Conservation (phyloP, 768 basidiomycete genomes). For the Kwoniella bestiolae region DNA sequence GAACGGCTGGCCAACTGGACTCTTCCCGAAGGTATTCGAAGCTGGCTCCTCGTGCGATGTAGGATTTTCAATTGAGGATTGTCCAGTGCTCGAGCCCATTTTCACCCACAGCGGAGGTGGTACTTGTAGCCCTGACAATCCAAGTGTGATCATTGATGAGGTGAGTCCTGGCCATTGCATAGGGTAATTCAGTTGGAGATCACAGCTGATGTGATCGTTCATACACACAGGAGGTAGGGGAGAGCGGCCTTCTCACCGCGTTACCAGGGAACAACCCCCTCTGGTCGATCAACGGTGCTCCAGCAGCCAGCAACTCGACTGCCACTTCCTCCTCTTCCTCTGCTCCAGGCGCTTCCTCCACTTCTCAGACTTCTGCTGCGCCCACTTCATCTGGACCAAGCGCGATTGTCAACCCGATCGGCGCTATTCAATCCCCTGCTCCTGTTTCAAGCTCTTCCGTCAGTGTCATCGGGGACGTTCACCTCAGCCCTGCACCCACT, state of each 20-base stretch:
- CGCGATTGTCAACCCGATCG: not conserved
- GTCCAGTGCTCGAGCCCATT: conserved; percentile 27
- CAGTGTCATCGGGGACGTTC: not conserved
- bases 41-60: conserved; percentile 32
- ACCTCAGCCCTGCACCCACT: not conserved
- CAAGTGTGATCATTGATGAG: conserved; percentile 36
- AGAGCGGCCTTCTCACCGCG: conserved; percentile 2
- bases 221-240: conserved; percentile 9
- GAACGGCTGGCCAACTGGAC: conserved; percentile 41
- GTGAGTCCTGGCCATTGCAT: conserved; percentile 14
- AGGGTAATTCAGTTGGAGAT: not conserved
- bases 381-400: conserved; percentile 2
- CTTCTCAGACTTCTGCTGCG: not conserved
- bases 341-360: conserved; percentile 2
- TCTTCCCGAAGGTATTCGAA: conserved; percentile 28
- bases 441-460: not conserved
- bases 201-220: not conserved
- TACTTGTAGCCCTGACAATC: conserved; percentile 27
- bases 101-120: conserved; percentile 10
- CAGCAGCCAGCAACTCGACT: conserved; percentile 1
- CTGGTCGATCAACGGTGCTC: conserved; percentile 18
- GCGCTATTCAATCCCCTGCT: not conserved
- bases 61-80: conserved; percentile 28
- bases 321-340: conserved; percentile 3
- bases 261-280: conserved; percentile 21